Base-by-base conservation (phyloP, 805 yeast genomes). In the Hanseniaspora meyeri region DNA sequence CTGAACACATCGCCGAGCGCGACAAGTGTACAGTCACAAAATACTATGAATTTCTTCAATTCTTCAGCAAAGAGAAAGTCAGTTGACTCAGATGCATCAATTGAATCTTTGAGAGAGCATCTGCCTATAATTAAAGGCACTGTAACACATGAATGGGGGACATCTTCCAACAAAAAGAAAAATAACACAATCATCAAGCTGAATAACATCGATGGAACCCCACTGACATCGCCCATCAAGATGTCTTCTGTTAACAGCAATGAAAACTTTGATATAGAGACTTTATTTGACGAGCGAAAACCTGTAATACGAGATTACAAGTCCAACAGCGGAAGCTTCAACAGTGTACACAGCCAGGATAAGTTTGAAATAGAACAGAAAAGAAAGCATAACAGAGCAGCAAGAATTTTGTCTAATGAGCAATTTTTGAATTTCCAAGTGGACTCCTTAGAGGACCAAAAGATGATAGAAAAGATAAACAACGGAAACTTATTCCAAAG, bases 101-200 rank as follows among this genome's bases (percentile, higher is more conserved):
- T 37, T 27, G 55, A 49, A 11, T 42, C 49, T 3, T 14, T 37
- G 9, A 34, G 17, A 20, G 47, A 55, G 31, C 24, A 19, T 19
- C 24, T 49, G 12, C 58, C 55, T 11, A 29, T 29, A 2, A 55
- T 55, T n/a, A 49, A 55, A 39, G 58, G 58, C 24, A 55, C 58
- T 17, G 24, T 55, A 12, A 43, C 55, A 10, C 58, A 55, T 39
- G 58, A 55, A 32, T 55, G 58, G 58, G 58, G 58, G 16, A 24
- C 46, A 6, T 43, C 55, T 2, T 45, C 42, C 6, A 37, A 29
- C 20, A 51, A 51, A 11, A 53, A 47, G 14, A 53, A 53, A 20
- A 46, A 32, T 12, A 46, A 11, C 12, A 34, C 29, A 4, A 53
- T 53, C 7, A 53, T 53, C 11, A 49, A 49, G 17, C 37, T 49